A percentile compares a stretch with the other conserved stretches of the same genome.
Conservation (phyloP, 2,329 filamentous ascomycete species). For the Scedosporium dehoogii region DNA sequence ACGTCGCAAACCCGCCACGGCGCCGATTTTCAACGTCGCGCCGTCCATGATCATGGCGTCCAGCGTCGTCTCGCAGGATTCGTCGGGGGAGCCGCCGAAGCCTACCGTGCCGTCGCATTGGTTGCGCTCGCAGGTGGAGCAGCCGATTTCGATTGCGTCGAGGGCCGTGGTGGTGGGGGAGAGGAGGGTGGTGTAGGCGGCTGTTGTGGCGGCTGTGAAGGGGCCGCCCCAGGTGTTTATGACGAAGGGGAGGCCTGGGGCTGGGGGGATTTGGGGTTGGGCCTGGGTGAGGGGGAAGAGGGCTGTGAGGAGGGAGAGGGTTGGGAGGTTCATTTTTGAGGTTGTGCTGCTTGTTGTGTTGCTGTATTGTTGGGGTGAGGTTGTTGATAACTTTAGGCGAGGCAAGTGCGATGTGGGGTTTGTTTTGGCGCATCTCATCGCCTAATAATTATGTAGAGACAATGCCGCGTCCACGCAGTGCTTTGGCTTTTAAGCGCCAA, state of each 20-base stretch:
- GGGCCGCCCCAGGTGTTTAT: constrained; percentile 46
- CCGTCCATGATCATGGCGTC: constrained; percentile 52
- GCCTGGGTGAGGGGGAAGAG: background rate
- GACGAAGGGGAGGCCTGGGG: constrained; percentile 30
- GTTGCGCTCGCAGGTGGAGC: constrained; percentile 37
- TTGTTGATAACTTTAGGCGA: no score
- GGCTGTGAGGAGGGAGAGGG: background rate
- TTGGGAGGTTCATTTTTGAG: background rate
- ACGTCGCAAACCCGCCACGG: constrained; percentile 40
- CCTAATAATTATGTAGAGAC: no score
- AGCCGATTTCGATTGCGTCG: constrained; percentile 42
- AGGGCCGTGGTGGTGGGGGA: constrained; percentile 26
- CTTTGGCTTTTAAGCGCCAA: no score
- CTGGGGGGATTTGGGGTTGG: background rate
- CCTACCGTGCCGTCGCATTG: constrained; percentile 47
- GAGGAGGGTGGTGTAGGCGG: constrained; percentile 31
- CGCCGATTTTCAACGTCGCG: constrained; percentile 39
- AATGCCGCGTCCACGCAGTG: no score
- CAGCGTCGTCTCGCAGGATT: constrained; percentile 46
- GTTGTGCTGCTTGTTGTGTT: background rate
- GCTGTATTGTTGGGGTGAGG: background rate
- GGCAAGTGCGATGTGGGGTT: no score
- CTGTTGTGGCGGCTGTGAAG: constrained; percentile 41
- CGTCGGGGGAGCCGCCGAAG: constrained; percentile 44
- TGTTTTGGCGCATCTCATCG: no score